Percentiles rank a stretch among this genome's conserved stretches.
Evolutionary conservation across 75 land plant genomes (phyloP).

Genomic region (Sequoia sempervirens): DNA sequence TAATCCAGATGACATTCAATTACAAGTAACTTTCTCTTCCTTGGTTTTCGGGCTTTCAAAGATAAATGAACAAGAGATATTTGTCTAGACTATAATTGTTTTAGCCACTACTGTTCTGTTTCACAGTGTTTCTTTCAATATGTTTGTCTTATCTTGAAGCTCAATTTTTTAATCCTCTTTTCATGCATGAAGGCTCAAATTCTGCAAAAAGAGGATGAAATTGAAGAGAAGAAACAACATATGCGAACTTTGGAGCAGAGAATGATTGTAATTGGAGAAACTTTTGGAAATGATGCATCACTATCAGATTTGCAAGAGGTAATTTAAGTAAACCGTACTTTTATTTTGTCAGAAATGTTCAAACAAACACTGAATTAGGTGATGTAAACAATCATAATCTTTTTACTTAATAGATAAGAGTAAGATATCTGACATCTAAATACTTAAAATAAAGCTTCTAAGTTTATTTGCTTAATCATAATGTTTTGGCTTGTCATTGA

Average conservation of each 20-base stretch:
- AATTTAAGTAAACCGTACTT: neutral
- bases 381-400: neutral
- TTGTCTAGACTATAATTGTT: neutral
- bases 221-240: constrained; percentile 73
- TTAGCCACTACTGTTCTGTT: neutral
- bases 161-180: neutral
- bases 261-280: constrained; percentile 58
- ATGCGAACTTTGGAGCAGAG: constrained; percentile 69
- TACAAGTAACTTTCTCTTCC: constrained; percentile 32
- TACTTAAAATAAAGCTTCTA: neutral
- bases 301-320: constrained; percentile 90
- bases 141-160: neutral
- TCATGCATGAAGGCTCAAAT: constrained; percentile 44
- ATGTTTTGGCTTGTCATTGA: neutral
- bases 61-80: neutral
- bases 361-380: neutral
- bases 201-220: constrained; percentile 71
- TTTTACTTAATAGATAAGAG: neutral
- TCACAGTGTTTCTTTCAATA: neutral
- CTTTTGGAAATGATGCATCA: constrained; percentile 66
- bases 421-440: neutral
- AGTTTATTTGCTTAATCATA: neutral
- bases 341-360: neutral
- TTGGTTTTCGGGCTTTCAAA: neutral
- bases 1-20: constrained; percentile 55